phyloP scores from a whole-genome alignment of 495 filamentous ascomycete genomes.

The Penicillium desertorum region DNA sequence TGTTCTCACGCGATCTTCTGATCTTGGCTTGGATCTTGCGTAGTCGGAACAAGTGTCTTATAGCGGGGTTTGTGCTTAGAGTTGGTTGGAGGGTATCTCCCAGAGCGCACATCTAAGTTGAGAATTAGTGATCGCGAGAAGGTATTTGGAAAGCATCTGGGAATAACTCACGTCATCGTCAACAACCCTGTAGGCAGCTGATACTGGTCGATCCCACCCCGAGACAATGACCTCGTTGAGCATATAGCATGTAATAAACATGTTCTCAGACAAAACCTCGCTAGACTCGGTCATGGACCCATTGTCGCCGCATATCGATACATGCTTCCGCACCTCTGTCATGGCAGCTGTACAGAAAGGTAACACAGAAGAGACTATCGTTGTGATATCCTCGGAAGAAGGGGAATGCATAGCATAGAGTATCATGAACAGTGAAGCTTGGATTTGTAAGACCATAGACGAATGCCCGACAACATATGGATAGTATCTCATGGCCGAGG shows the following conservation, averaged over 20 bases:
- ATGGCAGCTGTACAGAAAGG: conserved; percentile 37
- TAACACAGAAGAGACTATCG: conserved; percentile 32
- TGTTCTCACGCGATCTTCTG: conserved; percentile 25
- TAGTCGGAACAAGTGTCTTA: conserved; percentile 31
- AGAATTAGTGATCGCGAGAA: conserved; percentile 2
- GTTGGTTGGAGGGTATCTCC: conserved; percentile 30
- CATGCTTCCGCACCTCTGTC: conserved; percentile 29
- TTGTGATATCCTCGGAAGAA: conserved; percentile 35
- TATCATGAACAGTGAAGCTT: conserved; percentile 36
- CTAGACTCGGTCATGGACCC: conserved; percentile 14
- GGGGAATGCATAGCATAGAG: conserved; percentile 37
- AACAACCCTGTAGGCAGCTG: conserved; percentile 27
- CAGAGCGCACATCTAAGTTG: conserved; percentile 25
- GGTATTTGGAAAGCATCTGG: not conserved
- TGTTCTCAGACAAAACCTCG: conserved; percentile 28
- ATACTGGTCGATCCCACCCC: conserved; percentile 36
- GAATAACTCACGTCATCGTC: conserved; percentile 34
- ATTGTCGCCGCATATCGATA: conserved; percentile 13
- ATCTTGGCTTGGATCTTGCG: conserved; percentile 38
- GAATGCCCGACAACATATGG: conserved; percentile 31
- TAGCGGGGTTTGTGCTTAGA: conserved; percentile 24
- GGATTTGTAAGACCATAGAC: conserved; percentile 33
- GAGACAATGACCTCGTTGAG: conserved; percentile 36
- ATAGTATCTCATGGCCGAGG: conserved; percentile 32
- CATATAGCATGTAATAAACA: conserved; percentile 41